Conservation (phyloP, 352 stramenopile genomes). For the Thalassiosira hispida region DNA sequence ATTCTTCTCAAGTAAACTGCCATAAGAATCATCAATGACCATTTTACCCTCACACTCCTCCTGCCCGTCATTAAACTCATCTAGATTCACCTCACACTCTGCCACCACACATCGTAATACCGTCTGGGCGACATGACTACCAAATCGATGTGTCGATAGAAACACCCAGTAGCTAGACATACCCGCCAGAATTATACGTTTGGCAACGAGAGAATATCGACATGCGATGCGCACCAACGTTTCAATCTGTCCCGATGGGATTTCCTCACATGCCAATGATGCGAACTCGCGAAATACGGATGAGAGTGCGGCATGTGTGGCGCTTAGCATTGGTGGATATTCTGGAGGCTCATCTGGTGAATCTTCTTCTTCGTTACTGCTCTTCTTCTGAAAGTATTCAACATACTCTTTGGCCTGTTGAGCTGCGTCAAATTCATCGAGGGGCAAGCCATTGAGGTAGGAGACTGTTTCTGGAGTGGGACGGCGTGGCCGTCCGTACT, state of each 20-base stretch:
- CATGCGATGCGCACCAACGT: slow-evolving; percentile 64
- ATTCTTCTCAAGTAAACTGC: slow-evolving; percentile 12
- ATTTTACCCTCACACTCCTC: slow-evolving; percentile 32
- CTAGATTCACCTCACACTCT: slow-evolving; percentile 45
- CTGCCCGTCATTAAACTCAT: slow-evolving; percentile 42
- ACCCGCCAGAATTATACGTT: slow-evolving; percentile 57
- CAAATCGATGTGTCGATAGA: slow-evolving; percentile 78
- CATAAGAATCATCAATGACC: slow-evolving; percentile 49
- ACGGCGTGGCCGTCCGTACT: slow-evolving; percentile 73
- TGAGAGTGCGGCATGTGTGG: slow-evolving; percentile 68
- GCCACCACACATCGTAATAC: slow-evolving; percentile 63
- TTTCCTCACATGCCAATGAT: slow-evolving; percentile 77
- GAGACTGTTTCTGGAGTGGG: slow-evolving; percentile 74
- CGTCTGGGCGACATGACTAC: slow-evolving; percentile 82
- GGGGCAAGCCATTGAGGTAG: slow-evolving; percentile 73
- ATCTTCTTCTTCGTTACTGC: slow-evolving; percentile 13
- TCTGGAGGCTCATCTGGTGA: slow-evolving; percentile 31
- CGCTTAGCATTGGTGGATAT: slow-evolving; percentile 68
- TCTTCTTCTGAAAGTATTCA: slow-evolving; percentile 28
- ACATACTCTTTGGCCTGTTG: slow-evolving; percentile 55
- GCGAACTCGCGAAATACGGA: slow-evolving; percentile 79
- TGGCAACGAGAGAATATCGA: slow-evolving; percentile 63
- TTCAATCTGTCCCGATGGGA: slow-evolving; percentile 69
- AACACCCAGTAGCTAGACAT: slow-evolving; percentile 71
- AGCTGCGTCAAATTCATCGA: slow-evolving; percentile 58